Base-by-base conservation (phyloP, 352 stramenopile genomes). In the Phytophthora foliorum region DNA sequence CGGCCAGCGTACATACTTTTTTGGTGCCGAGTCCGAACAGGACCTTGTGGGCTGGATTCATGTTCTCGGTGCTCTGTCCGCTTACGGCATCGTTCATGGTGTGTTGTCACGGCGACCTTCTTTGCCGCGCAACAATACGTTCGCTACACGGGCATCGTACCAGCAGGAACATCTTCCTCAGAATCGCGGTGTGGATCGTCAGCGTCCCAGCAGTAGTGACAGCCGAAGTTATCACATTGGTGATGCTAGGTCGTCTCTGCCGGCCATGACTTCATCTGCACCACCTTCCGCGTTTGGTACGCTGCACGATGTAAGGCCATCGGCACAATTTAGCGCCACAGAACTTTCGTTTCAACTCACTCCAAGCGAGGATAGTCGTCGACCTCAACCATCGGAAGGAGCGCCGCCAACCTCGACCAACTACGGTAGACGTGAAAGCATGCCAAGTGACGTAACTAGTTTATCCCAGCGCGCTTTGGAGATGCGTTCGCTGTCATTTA, bases 21-120 rank as follows among this genome's bases (percentile, higher is more conserved):
- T 95, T 42, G 88, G 86, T 19, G 83, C 86, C 24, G 81, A 93
- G 16, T 80, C 76, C 0, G 84, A 93, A 52, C 62, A 76, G 16
- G 81, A 95, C n/a, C 81, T 95, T 62, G 68, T 88, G 34, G 69
- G 70, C 13, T 95, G 88, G 88, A 86, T 93, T 50, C 76, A 80
- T 17, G 81, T 80, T 2, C 50, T 95, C 1, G 81, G 74, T 5
- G 73, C 71, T 6, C 80, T 92, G 56, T 88, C 80, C 6, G 77
- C 77, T 42, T 80, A 81, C 51, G 75, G 75, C 3, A 69, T 84
- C 36, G 19, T 67, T 24, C 62, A 72, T 24, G 63, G 71, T 24
- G 31, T 31, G 21, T 49, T 73, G 36, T 46, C 66, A 42, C 50
- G 60, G 6, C 63, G 63, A 29, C 57, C 46, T 25, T 54, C 63